These are phyloP conservation scores for Schwanniomyces yamadae DNA, from an alignment of 805 yeast species.

Conservation along the genomic window DNA sequence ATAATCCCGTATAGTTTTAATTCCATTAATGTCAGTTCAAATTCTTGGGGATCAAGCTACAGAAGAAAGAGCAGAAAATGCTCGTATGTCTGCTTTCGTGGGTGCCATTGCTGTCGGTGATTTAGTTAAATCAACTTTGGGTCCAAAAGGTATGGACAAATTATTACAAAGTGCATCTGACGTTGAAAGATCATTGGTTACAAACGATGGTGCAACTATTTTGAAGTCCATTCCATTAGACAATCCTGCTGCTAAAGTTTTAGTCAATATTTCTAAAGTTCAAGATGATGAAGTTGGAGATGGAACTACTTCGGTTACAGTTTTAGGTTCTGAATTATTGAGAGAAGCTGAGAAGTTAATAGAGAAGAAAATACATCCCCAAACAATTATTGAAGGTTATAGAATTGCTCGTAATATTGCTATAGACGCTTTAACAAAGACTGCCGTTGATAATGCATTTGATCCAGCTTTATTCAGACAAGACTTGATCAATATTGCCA, in stretches of 20 bases:
- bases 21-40: slow-evolving; percentile 86
- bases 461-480: slow-evolving; percentile 60
- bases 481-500: slow-evolving; percentile 85
- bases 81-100: slow-evolving; percentile 94
- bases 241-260: slow-evolving; percentile 94
- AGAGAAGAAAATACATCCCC: slow-evolving; percentile 94
- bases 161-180: slow-evolving; percentile 83
- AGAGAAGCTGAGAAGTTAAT: slow-evolving; percentile 93
- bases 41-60: slow-evolving; percentile 96
- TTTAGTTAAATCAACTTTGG: slow-evolving; percentile 87
- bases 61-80: slow-evolving; percentile 97
- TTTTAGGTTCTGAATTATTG: slow-evolving; percentile 83
- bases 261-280: slow-evolving; percentile 91
- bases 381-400: slow-evolving; percentile 94
- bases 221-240: slow-evolving; percentile 90
- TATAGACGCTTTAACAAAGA: slow-evolving; percentile 67
- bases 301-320: slow-evolving; percentile 95
- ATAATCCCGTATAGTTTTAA: too few species aligned
- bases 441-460: slow-evolving; percentile 71
- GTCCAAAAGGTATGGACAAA: slow-evolving; percentile 99
- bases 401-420: slow-evolving; percentile 89
- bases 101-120: slow-evolving; percentile 99
- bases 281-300: slow-evolving; percentile 99
- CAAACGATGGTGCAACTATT: slow-evolving; percentile 98
- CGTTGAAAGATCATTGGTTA: slow-evolving; percentile 68